Evolutionary conservation across 441 rosid genomes (phyloP), one percentile per base, ranked within the genome.

Genomic region (Bocquillonia castaneifolia): DNA sequence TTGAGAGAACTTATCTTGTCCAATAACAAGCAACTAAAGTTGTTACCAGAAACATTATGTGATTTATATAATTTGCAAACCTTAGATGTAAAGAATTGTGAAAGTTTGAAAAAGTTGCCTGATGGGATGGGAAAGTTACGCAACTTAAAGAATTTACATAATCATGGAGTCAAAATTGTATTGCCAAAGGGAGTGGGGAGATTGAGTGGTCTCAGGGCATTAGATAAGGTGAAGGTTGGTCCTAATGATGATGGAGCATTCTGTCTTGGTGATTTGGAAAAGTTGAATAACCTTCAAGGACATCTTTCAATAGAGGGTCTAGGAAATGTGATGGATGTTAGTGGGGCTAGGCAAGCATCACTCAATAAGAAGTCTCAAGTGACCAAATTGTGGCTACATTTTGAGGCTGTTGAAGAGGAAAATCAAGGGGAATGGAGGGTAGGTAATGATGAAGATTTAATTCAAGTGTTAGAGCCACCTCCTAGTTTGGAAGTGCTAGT

Each of bases 121-220:
- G 1, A 50, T 4, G 54, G 54, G 22, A 50, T 50, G 28, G 54
- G 26, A 50, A 50, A 22, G 22, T 50, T 50, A 6, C 26, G 10
- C 6, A 22, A 50, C 48, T 78, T 51, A 62, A 66, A 54, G 75
- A 75, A n/a, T n/a, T 71, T 14, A 66, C 2, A 20, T n/a, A 39
- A 40, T 7, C 10, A 10, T 18, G 36, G 20, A 34, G 51, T 48
- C 31, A n/a, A 12, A 10, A n/a, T 20, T 50, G 12, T 6, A 15
- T 10, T 56, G 22, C 69, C 69, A 18, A 47, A 64, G 57, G 65
- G 69, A 23, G 15, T 71, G 17, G 36, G 54, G 59, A 64, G 70
- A 28, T 52, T 69, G 1, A 1, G 54, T 50, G 22, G 25, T 22
- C 12, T 25, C 18, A 40, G 48, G 23, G 1, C n/a, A n/a, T n/a